Evolutionary conservation across 2,329 filamentous ascomycete species (phyloP), one percentile per base, ranked within the genome.

Genomic region (Aspergillus latus): DNA sequence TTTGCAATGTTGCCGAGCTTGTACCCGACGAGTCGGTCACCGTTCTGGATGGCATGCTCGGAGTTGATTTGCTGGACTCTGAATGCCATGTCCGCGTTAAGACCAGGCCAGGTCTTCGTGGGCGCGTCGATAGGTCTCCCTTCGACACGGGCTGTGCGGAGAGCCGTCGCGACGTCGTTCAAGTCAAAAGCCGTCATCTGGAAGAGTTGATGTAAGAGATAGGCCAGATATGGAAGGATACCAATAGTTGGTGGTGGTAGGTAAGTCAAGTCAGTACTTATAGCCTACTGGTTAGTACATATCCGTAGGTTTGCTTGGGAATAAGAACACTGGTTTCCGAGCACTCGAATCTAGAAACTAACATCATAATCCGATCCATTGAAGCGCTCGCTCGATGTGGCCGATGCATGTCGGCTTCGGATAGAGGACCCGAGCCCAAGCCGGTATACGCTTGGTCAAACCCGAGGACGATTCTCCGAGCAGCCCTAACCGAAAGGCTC

Each of bases 1-100:
- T 62, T 64, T 16, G 62, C 62, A 15, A 64, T 64, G 52, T 64
- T 64, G 10, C 60, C 62, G 4, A 64, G 60, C 36, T 64, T 64
- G 37, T 64, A 64, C 2, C 62, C 62, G 13, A 64, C 60, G 13
- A 64, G 29, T 3, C 60, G 56, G 47, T 64, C 60, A 8, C 58
- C 62, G 30, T 59, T 55, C 34, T 57, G 32, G 16, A 62, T 43
- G 11, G 58, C 60, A 28, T 64, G 43, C 8, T 52, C 15, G 6
- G 55, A 54, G 37, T 60, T 61, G 32, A 61, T 50, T 16, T 59
- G 36, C 26, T 61, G 59, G 16, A 63, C 44, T 32, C 51, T 52
- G 55, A 63, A 61, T 4, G 45, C 61, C 15, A 37, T 44, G 16
- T 59, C 59, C 26, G 57, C 54, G 29, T 58, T 42, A 15, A 63